A percentile compares a stretch with the other conserved stretches of the same genome.
Evolutionary conservation across 2,329 filamentous ascomycete species (phyloP).

Genomic region (Fusarium verrucosum): DNA sequence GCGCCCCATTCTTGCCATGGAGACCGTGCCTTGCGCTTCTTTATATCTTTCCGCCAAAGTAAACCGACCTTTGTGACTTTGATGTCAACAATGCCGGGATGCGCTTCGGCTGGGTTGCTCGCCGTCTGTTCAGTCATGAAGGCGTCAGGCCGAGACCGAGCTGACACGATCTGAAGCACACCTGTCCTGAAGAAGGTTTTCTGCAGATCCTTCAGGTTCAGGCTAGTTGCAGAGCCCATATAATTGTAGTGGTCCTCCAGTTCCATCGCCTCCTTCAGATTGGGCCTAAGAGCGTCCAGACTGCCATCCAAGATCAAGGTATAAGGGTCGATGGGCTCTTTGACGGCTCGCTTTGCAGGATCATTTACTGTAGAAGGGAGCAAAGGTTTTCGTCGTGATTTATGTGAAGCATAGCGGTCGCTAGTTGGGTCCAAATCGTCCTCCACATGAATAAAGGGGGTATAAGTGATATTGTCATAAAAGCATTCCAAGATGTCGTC

Average conservation of each 20-base stretch:
- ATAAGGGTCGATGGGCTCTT: conserved; percentile 94
- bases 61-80: conserved; percentile 96
- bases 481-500: conserved; percentile 95
- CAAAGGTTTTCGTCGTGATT: conserved; percentile 74
- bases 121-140: conserved; percentile 91
- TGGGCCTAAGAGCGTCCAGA: conserved; percentile 82
- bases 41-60: conserved; percentile 91
- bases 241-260: conserved; percentile 93
- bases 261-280: conserved; percentile 89
- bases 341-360: conserved; percentile 68
- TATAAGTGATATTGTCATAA: conserved; percentile 98
- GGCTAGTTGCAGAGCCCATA: conserved; percentile 75
- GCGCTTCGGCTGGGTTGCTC: conserved; percentile 84
- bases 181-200: conserved; percentile 91
- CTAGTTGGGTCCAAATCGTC: conserved; percentile 85
- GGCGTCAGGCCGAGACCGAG: conserved; percentile 90
- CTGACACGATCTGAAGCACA: conserved; percentile 93
- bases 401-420: conserved; percentile 75
- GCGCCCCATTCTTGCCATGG: conserved; percentile 99
- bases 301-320: conserved; percentile 91
- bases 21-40: conserved; percentile 92
- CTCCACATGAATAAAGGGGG: conserved; percentile 97
- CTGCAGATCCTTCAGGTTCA: conserved; percentile 85
- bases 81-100: conserved; percentile 94
- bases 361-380: conserved; percentile 68